A percentile compares a stretch with the other conserved stretches of the same genome.
phyloP scores from a whole-genome alignment of 148 eudicot genomes.

The Amaranthus palmeri region DNA sequence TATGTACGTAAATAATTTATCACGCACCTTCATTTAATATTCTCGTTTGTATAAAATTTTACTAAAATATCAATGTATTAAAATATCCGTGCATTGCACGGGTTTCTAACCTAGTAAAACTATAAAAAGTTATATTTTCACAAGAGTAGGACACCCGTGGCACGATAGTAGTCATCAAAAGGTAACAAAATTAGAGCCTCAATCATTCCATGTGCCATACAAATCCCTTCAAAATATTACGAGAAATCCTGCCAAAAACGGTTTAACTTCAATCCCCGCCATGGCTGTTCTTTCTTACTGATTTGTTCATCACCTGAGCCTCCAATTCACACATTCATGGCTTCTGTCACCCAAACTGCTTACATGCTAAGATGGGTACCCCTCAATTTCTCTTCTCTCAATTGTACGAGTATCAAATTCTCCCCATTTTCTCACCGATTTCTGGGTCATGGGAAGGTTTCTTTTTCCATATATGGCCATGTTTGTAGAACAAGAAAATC shows the following conservation, averaged over 20 bases:
- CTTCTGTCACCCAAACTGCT: conserved; percentile 17
- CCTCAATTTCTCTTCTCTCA: neutral
- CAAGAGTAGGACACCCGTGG: conserved; percentile 18
- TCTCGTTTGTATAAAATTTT: too few relatives aligned
- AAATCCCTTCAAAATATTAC: too few relatives aligned
- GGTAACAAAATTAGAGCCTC: conserved; percentile 22
- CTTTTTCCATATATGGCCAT: conserved; percentile 9
- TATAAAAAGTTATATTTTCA: too few relatives aligned
- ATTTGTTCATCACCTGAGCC: conserved; percentile 10
- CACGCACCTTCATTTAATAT: too few relatives aligned
- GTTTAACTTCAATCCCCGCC: neutral
- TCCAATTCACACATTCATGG: conserved; percentile 3
- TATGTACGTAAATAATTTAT: too few relatives aligned
- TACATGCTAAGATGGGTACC: conserved; percentile 21
- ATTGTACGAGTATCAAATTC: neutral
- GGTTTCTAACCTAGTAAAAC: too few relatives aligned
- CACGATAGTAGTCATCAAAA: conserved; percentile 21
- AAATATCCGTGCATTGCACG: too few relatives aligned
- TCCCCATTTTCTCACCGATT: conserved; percentile 7
- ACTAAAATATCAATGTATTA: too few relatives aligned
- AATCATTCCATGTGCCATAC: neutral
- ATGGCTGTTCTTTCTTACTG: neutral
- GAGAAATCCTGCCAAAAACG: neutral
- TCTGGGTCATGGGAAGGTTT: conserved; percentile 2
- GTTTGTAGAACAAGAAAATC: neutral